Percentiles rank a stretch among this genome's conserved stretches.
Evolutionary conservation across 345 rosid genomes (phyloP).

Genomic region (Laguncularia racemosa): DNA sequence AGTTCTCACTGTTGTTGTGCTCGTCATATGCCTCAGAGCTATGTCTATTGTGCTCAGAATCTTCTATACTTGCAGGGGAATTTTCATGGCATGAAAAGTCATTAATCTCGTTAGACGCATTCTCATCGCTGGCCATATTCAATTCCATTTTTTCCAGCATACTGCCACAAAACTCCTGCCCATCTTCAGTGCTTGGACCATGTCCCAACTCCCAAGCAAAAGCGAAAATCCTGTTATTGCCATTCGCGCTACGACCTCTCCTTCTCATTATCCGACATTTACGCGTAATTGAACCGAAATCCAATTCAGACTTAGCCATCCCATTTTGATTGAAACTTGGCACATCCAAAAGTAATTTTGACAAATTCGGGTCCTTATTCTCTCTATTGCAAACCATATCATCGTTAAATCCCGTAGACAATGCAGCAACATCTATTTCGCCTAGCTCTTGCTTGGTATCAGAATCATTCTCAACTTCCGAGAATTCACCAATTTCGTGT

Average conservation of each 20-base stretch:
- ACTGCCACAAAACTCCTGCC: slow-evolving; percentile 1
- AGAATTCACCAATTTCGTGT: slow-evolving; percentile 14
- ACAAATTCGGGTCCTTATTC: slow-evolving; percentile 31
- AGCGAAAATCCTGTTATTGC: slow-evolving; percentile 14
- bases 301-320: slow-evolving; percentile 17
- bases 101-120: slow-evolving; percentile 9
- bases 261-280: slow-evolving; percentile 48
- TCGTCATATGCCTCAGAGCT: slow-evolving; percentile 7
- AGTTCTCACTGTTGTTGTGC: slow-evolving; percentile 6
- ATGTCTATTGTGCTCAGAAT: slow-evolving; percentile 7
- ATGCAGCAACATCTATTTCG: slow-evolving; percentile 14
- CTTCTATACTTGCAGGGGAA: slow-evolving; percentile 24
- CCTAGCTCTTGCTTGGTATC: slow-evolving; percentile 13
- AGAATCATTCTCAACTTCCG: slow-evolving; percentile 8
- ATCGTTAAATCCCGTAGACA: slow-evolving; percentile 16
- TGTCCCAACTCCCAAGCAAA: slow-evolving; percentile 25
- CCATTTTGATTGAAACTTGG: slow-evolving; percentile 12
- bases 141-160: no score
- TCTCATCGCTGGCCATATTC: slow-evolving; percentile 2
- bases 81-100: slow-evolving; percentile 16
- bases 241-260: slow-evolving; percentile 21
- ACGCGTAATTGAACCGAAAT: slow-evolving; percentile 36
- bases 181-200: slow-evolving; percentile 22
- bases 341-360: slow-evolving; percentile 20
- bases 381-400: slow-evolving; percentile 30